These are phyloP conservation scores for Peronospora tabacina DNA, from an alignment of 352 stramenopile genomes.

Conservation along the genomic window DNA sequence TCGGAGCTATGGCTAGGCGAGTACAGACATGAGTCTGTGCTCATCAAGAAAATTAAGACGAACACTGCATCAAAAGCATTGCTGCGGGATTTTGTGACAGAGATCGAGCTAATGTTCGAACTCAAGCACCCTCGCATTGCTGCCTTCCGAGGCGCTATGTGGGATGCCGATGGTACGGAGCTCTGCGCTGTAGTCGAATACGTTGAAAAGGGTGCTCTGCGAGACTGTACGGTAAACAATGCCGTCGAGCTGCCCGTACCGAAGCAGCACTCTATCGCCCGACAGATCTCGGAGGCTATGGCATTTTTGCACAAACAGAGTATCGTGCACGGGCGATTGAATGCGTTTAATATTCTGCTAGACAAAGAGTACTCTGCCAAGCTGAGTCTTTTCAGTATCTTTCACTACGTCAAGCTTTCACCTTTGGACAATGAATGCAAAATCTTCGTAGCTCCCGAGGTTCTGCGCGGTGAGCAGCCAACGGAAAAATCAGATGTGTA, in stretches of 20 bases:
- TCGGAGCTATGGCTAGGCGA: conserved; percentile 72
- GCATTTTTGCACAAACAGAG: conserved; percentile 57
- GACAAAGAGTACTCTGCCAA: conserved; percentile 59
- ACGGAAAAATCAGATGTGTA: conserved; percentile 69
- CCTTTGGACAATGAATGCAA: conserved; percentile 58
- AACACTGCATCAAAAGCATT: conserved; percentile 54
- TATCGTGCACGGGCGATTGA: conserved; percentile 70
- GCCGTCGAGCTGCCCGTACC: conserved; percentile 35
- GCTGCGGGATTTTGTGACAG: conserved; percentile 69
- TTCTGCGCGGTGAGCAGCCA: conserved; percentile 59
- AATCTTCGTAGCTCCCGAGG: conserved; percentile 62
- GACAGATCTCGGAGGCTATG: conserved; percentile 61
- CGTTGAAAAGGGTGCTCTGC: conserved; percentile 54
- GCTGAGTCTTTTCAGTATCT: conserved; percentile 68
- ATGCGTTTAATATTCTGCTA: conserved; percentile 73
- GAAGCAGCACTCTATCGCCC: conserved; percentile 62
- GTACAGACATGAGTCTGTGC: conserved; percentile 51
- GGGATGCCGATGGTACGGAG: conserved; percentile 60
- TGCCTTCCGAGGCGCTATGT: conserved; percentile 65
- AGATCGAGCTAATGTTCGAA: conserved; percentile 70
- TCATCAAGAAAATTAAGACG: conserved; percentile 81
- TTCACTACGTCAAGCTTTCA: conserved; percentile 70
- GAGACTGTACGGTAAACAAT: conserved; percentile 41
- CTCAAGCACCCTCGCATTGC: conserved; percentile 61
- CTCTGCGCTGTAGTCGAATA: conserved; percentile 69